phyloP scores from a whole-genome alignment of 352 stramenopile species.

The Pythium scleroteichum region DNA sequence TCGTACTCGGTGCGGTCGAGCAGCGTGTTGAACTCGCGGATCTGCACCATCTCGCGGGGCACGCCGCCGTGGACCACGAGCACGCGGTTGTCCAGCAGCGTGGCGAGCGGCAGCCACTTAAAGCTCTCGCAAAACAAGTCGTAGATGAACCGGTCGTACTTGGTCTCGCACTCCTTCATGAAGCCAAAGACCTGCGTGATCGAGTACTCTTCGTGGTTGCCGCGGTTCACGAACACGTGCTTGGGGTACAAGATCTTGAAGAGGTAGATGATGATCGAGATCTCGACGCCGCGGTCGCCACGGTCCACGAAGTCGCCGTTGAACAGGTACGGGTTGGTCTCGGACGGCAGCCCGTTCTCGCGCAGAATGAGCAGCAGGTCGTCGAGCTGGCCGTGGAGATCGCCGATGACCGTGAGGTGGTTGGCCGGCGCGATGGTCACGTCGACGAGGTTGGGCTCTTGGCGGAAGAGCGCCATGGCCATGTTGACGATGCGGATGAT shows the following conservation, averaged over 20 bases:
- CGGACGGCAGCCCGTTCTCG: slow-evolving; percentile 89
- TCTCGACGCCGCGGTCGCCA: slow-evolving; percentile 85
- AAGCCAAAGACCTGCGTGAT: slow-evolving; percentile 89
- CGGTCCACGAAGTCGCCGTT: slow-evolving; percentile 99
- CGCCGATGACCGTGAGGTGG: slow-evolving; percentile 79
- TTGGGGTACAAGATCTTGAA: slow-evolving; percentile 80
- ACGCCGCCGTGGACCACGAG: slow-evolving; percentile 80
- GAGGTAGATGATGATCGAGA: slow-evolving; percentile 77
- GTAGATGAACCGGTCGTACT: slow-evolving; percentile 80
- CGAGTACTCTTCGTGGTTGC: slow-evolving; percentile 86
- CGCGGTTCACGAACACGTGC: slow-evolving; percentile 77
- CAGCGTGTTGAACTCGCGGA: slow-evolving; percentile 65
- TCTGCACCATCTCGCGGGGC: slow-evolving; percentile 50
- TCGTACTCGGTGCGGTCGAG: slow-evolving; percentile 72
- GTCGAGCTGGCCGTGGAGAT: slow-evolving; percentile 86
- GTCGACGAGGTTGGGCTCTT: slow-evolving; percentile 65
- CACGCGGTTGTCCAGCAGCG: slow-evolving; percentile 73
- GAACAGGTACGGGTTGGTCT: slow-evolving; percentile 98
- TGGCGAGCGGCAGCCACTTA: slow-evolving; percentile 70
- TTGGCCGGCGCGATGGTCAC: slow-evolving; percentile 67
- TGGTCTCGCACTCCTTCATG: slow-evolving; percentile 84
- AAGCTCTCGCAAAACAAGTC: slow-evolving; percentile 86
- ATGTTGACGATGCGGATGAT: slow-evolving; percentile 77
- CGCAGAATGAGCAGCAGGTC: slow-evolving; percentile 83
- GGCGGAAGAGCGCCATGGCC: slow-evolving; percentile 48